Conservation (phyloP, 768 basidiomycete genomes). For the Termitomyces sp. region DNA sequence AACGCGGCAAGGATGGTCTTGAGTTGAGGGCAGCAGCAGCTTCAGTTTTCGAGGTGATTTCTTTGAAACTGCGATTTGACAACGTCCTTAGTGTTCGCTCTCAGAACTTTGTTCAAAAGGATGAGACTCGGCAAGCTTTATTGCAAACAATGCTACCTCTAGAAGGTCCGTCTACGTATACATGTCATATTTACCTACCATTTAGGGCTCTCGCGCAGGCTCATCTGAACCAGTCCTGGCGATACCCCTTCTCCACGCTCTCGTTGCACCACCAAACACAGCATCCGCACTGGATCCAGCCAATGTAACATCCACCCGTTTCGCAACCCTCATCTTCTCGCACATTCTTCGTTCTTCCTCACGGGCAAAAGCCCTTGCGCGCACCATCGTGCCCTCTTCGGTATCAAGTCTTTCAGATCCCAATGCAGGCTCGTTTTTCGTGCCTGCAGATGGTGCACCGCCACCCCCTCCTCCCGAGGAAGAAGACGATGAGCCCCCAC, state of each 20-base stretch:
- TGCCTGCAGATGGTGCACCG: slow-evolving; percentile 64
- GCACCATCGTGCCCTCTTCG: slow-evolving; percentile 53
- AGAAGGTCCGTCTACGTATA: slow-evolving; percentile 26
- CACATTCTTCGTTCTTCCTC: slow-evolving; percentile 70
- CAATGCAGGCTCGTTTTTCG: slow-evolving; percentile 49
- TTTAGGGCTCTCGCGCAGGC: slow-evolving; percentile 14
- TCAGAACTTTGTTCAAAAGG: slow-evolving; percentile 73
- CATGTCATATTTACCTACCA: not conserved
- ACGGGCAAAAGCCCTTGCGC: slow-evolving; percentile 58
- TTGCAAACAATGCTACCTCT: slow-evolving; percentile 68
- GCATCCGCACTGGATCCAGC: slow-evolving; percentile 45
- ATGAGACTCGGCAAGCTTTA: slow-evolving; percentile 65
- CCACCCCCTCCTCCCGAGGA: slow-evolving; percentile 26
- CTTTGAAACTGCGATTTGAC: not conserved
- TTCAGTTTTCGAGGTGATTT: slow-evolving; percentile 72
- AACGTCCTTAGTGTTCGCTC: not conserved
- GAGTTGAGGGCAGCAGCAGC: slow-evolving; percentile 76
- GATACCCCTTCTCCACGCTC: slow-evolving; percentile 67
- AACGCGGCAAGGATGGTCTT: slow-evolving; percentile 58
- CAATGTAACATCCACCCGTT: slow-evolving; percentile 58
- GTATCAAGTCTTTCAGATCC: slow-evolving; percentile 23
- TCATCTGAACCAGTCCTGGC: slow-evolving; percentile 37
- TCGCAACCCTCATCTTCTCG: slow-evolving; percentile 74
- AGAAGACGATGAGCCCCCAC: slow-evolving; percentile 59
- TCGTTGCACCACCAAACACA: slow-evolving; percentile 56